phyloP scores from a whole-genome alignment of 75 land plant species.

The Larix kaempferi region DNA sequence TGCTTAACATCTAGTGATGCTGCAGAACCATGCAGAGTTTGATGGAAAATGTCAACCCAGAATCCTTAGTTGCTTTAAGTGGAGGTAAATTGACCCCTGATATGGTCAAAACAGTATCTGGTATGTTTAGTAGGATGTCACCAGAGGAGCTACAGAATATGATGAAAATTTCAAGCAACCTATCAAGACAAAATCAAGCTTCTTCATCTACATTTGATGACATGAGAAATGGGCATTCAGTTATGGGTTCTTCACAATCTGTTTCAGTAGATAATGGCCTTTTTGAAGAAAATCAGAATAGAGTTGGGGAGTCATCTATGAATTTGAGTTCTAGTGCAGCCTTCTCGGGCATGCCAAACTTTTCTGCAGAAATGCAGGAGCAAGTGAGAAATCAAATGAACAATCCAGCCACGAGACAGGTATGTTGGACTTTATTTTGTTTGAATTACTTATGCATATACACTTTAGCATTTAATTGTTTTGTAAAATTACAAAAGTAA shows the following conservation, averaged over 20 bases:
- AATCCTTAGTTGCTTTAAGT: slow-evolving; percentile 56
- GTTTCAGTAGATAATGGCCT: neutral
- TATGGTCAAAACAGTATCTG: slow-evolving; percentile 73
- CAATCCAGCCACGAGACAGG: slow-evolving; percentile 93
- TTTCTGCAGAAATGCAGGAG: slow-evolving; percentile 67
- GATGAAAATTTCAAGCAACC: slow-evolving; percentile 61
- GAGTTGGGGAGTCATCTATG: slow-evolving; percentile 8
- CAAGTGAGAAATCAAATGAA: slow-evolving; percentile 86
- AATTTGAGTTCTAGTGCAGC: slow-evolving; percentile 19
- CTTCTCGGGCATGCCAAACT: slow-evolving; percentile 26
- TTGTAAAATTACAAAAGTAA: neutral
- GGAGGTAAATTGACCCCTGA: slow-evolving; percentile 75
- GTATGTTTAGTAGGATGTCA: slow-evolving; percentile 78
- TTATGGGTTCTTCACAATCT: slow-evolving; percentile 11
- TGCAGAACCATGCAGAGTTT: slow-evolving; percentile 76
- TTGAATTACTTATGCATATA: neutral
- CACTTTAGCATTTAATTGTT: neutral
- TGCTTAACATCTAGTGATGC: neutral
- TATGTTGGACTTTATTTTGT: slow-evolving; percentile 15
- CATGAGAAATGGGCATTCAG: slow-evolving; percentile 13
- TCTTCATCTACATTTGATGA: slow-evolving; percentile 3
- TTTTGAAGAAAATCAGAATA: slow-evolving; percentile 17
- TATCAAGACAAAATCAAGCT: slow-evolving; percentile 23
- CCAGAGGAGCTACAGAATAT: slow-evolving; percentile 88
- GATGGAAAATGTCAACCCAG: slow-evolving; percentile 57